A percentile compares a stretch with the other conserved stretches of the same genome.
These are phyloP conservation scores for Kregervanrija delftensis DNA, from an alignment of 805 yeast genomes.

Conservation along the genomic window DNA sequence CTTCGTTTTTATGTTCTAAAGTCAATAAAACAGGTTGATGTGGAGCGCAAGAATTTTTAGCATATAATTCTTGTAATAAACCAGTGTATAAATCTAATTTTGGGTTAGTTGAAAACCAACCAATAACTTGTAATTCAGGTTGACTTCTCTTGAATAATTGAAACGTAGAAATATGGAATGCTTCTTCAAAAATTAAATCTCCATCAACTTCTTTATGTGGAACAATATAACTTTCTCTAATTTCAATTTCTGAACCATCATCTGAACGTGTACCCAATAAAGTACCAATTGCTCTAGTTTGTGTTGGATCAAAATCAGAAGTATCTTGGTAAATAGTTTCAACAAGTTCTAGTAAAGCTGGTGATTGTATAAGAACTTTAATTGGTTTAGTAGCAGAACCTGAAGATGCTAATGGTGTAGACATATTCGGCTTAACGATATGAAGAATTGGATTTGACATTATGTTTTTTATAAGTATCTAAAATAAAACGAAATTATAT, in stretches of 20 bases:
- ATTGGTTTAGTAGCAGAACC: slow-evolving; percentile 33
- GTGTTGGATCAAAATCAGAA: slow-evolving; percentile 28
- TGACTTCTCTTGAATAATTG: slow-evolving; percentile 69
- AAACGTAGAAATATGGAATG: slow-evolving; percentile 63
- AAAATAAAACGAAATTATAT: neutral
- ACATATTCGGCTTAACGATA: slow-evolving; percentile 41
- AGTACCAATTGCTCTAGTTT: slow-evolving; percentile 71
- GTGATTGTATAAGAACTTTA: slow-evolving; percentile 51
- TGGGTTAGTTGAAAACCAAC: slow-evolving; percentile 70
- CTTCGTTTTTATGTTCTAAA: slow-evolving; percentile 47
- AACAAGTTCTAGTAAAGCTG: slow-evolving; percentile 70
- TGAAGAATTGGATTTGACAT: slow-evolving; percentile 24
- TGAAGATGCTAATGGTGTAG: slow-evolving; percentile 25
- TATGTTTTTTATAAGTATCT: neutral
- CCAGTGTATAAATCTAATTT: slow-evolving; percentile 67
- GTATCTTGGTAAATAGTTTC: slow-evolving; percentile 60
- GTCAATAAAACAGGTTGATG: slow-evolving; percentile 76
- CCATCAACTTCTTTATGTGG: slow-evolving; percentile 74
- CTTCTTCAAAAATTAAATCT: slow-evolving; percentile 70
- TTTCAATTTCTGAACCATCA: slow-evolving; percentile 69
- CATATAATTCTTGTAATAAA: slow-evolving; percentile 73
- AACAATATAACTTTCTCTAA: slow-evolving; percentile 72
- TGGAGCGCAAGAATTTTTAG: slow-evolving; percentile 67
- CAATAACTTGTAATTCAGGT: slow-evolving; percentile 72
- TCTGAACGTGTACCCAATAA: slow-evolving; percentile 76